phyloP scores from a whole-genome alignment of 495 filamentous ascomycete species.

The Acidomyces sp. region DNA sequence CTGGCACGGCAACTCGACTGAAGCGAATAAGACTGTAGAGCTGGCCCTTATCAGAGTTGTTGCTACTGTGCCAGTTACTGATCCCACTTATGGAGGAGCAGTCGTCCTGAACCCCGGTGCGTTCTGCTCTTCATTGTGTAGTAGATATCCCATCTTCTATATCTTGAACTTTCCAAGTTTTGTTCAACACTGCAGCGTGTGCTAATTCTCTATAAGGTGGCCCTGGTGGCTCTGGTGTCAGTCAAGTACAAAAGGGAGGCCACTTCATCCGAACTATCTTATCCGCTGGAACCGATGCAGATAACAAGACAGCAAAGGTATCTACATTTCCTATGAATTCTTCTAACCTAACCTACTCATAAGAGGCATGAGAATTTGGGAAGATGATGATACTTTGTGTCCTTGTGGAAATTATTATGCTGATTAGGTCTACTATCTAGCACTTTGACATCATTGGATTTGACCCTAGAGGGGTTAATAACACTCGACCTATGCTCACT shows the following conservation, averaged over 20 bases:
- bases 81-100: conserved; percentile 32
- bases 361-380: no score
- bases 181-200: background rate
- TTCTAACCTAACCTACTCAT: no score
- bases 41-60: conserved; percentile 28
- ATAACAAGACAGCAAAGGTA: conserved; percentile 1
- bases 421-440: conserved; percentile 4
- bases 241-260: conserved; percentile 18
- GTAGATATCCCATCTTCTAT: background rate
- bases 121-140: conserved; percentile 19
- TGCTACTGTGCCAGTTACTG: conserved; percentile 29
- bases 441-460: conserved; percentile 44
- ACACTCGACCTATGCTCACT: conserved; percentile 26
- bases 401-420: background rate
- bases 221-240: conserved; percentile 33
- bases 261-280: conserved; percentile 31
- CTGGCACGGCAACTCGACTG: conserved; percentile 20
- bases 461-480: conserved; percentile 34
- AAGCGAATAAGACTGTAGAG: conserved; percentile 19
- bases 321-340: no score
- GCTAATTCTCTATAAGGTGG: conserved; percentile 26
- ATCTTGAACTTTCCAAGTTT: no score
- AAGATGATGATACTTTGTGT: no score
- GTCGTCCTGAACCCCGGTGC: conserved; percentile 33
- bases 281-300: conserved; percentile 3